Conservation (phyloP, 2,329 filamentous ascomycete species). For the Leptosphaerulina australis region DNA sequence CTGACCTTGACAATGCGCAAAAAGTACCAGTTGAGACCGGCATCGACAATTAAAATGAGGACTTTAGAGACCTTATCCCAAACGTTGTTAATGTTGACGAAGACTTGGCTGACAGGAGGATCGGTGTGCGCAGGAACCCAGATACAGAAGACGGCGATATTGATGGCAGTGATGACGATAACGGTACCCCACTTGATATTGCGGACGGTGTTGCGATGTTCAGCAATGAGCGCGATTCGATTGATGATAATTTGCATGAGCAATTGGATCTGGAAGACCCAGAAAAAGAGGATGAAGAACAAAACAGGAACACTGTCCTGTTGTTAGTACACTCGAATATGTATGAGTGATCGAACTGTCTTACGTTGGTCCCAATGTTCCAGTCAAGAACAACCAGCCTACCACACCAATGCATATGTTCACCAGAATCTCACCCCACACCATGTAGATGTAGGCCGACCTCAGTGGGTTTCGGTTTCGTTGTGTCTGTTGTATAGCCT, state of each 20-base stretch:
- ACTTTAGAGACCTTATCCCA: slow-evolving; percentile 63
- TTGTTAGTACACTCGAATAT: slow-evolving; percentile 6
- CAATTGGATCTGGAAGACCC: slow-evolving; percentile 54
- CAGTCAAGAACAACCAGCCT: slow-evolving; percentile 42
- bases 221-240: slow-evolving; percentile 57
- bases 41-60: slow-evolving; percentile 59
- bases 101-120: slow-evolving; percentile 44
- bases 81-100: slow-evolving; percentile 55
- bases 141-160: slow-evolving; percentile 61
- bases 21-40: slow-evolving; percentile 61
- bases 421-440: slow-evolving; percentile 42
- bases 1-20: slow-evolving; percentile 50
- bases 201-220: slow-evolving; percentile 47
- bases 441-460: slow-evolving; percentile 47
- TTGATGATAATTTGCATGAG: slow-evolving; percentile 64
- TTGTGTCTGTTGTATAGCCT: slow-evolving; percentile 45
- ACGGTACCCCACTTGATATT: slow-evolving; percentile 58
- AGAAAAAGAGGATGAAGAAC: slow-evolving; percentile 43
- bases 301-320: slow-evolving; percentile 34
- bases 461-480: slow-evolving; percentile 43
- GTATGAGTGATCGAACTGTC: neutral
- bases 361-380: slow-evolving; percentile 39
- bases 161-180: slow-evolving; percentile 55
- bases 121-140: slow-evolving; percentile 58
- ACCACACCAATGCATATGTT: slow-evolving; percentile 40